Evolutionary conservation across 768 basidiomycete species (phyloP).

Genomic region (Naematelia encephala): DNA sequence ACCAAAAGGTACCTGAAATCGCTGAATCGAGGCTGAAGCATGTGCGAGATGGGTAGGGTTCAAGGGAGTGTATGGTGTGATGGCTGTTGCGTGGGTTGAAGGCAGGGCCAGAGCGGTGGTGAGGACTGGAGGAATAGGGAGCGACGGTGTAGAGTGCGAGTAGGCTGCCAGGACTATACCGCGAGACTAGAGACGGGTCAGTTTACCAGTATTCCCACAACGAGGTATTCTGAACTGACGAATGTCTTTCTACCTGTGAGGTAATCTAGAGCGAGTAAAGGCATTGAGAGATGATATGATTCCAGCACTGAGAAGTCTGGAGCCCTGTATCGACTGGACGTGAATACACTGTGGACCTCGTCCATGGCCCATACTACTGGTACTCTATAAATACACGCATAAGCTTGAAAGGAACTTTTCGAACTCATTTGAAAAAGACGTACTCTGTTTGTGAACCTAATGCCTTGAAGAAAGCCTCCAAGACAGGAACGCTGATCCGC

Average conservation of each 20-base stretch:
- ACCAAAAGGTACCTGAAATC: constrained; percentile 58
- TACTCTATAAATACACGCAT: constrained; percentile 54
- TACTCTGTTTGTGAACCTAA: constrained; percentile 66
- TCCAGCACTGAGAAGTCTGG: constrained; percentile 67
- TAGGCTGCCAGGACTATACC: constrained; percentile 73
- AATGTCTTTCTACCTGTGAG: constrained; percentile 67
- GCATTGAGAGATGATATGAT: constrained; percentile 73
- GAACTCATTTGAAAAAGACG: constrained; percentile 27
- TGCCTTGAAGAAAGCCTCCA: constrained; percentile 62
- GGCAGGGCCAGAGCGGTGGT: constrained; percentile 60
- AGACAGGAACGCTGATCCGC: constrained; percentile 57
- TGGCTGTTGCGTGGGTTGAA: constrained; percentile 47
- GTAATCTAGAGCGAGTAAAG: constrained; percentile 72
- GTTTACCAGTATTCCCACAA: background rate
- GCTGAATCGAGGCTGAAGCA: constrained; percentile 56
- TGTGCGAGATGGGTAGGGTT: constrained; percentile 58
- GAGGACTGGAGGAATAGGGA: constrained; percentile 63
- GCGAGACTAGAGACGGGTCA: constrained; percentile 54
- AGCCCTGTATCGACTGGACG: constrained; percentile 65
- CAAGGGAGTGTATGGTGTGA: constrained; percentile 61
- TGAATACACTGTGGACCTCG: constrained; percentile 78
- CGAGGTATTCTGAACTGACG: constrained; percentile 54
- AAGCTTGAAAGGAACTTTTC: background rate
- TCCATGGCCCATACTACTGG: constrained; percentile 83
- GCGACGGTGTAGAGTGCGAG: constrained; percentile 61